Percentiles rank a stretch among this genome's conserved stretches.
These are phyloP conservation scores for Phytopythium kandeliae DNA, from an alignment of 352 stramenopile species.

Conservation along the genomic window DNA sequence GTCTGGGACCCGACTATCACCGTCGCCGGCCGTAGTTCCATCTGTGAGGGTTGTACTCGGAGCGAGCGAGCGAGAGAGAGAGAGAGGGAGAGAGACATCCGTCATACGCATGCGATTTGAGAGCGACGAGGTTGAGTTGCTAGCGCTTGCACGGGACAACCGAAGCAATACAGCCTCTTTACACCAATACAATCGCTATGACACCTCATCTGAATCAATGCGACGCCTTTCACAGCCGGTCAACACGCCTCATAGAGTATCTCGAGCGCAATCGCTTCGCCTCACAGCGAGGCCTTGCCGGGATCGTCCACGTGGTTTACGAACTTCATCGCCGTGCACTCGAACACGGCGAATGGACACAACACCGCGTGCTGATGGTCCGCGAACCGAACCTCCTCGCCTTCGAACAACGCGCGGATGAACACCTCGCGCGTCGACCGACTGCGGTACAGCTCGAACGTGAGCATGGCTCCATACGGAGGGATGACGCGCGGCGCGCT, in stretches of 20 bases:
- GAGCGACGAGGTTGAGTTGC: too few species aligned
- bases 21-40: too few species aligned
- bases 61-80: too few species aligned
- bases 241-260: background rate
- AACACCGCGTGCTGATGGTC: conserved; percentile 34
- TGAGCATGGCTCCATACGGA: conserved; percentile 67
- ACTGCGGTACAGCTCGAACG: conserved; percentile 61
- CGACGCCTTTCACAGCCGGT: background rate
- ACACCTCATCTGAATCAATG: too few species aligned
- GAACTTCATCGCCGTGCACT: conserved; percentile 38
- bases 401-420: conserved; percentile 51
- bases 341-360: conserved; percentile 53
- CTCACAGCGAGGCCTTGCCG: conserved; percentile 11
- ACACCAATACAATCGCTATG: too few species aligned
- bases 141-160: too few species aligned
- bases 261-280: too few species aligned
- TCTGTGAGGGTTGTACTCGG: too few species aligned
- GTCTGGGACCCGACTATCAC: background rate
- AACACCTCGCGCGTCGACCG: conserved; percentile 32
- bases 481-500: conserved; percentile 47
- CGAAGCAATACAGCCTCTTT: too few species aligned
- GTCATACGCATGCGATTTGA: too few species aligned
- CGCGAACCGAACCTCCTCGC: conserved; percentile 30
- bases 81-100: too few species aligned
- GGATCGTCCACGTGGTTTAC: conserved; percentile 20